Percentiles rank a stretch among this genome's conserved stretches.
Conservation (phyloP, 2,329 filamentous ascomycete species). For the Claviceps monticola region DNA sequence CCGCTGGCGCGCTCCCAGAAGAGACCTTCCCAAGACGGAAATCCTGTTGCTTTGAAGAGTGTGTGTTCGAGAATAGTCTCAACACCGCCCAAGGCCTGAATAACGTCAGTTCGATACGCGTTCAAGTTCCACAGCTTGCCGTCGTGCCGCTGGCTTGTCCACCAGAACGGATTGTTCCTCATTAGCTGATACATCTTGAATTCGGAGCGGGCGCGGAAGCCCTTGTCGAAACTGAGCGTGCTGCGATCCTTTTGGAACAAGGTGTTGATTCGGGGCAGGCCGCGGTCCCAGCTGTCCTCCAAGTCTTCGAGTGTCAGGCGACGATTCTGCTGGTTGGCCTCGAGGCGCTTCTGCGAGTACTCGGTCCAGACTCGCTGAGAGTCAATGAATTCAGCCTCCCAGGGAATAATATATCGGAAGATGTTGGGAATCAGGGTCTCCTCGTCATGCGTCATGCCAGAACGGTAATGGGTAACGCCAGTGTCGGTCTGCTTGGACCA, state of each 20-base stretch:
- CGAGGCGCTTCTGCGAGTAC: slow-evolving; percentile 93
- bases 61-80: slow-evolving; percentile 97
- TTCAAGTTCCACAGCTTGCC: slow-evolving; percentile 97
- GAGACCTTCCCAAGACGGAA: slow-evolving; percentile 91
- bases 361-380: slow-evolving; percentile 98
- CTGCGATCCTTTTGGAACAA: slow-evolving; percentile 97
- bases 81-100: slow-evolving; percentile 89
- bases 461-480: slow-evolving; percentile 90
- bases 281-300: slow-evolving; percentile 96
- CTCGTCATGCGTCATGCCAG: slow-evolving; percentile 96
- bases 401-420: slow-evolving; percentile 97
- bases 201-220: slow-evolving; percentile 86
- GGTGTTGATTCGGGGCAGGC: slow-evolving; percentile 94
- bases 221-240: slow-evolving; percentile 95
- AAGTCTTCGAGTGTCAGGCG: slow-evolving; percentile 89
- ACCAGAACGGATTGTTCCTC: slow-evolving; percentile 99
- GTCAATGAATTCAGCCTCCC: slow-evolving; percentile 98
- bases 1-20: slow-evolving; percentile 59
- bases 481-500: slow-evolving; percentile 98
- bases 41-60: slow-evolving; percentile 90
- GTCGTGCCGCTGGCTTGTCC: slow-evolving; percentile 94
- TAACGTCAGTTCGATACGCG: slow-evolving; percentile 89
- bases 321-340: slow-evolving; percentile 94
- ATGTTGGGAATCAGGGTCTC: slow-evolving; percentile 98
- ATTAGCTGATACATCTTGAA: slow-evolving; percentile 98